A percentile compares a stretch with the other conserved stretches of the same genome.
These are phyloP conservation scores for Rhypophila decipiens DNA, from an alignment of 495 filamentous ascomycete species.

Conservation along the genomic window DNA sequence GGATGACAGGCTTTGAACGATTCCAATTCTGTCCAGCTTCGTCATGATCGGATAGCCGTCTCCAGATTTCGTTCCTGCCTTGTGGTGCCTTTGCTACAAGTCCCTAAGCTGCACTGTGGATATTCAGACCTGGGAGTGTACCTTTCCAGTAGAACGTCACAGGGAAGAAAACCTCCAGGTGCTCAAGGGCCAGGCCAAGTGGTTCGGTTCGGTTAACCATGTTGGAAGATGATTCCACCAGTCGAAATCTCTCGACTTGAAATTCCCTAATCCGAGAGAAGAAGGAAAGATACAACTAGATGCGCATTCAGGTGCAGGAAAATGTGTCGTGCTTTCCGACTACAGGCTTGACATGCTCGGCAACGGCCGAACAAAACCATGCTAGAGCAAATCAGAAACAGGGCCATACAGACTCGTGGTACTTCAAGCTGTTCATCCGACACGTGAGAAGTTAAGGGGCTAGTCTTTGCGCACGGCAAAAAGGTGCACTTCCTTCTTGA, in stretches of 20 bases:
- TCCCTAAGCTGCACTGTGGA: no score
- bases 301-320: slow-evolving; percentile 9
- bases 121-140: no score
- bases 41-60: slow-evolving; percentile 11
- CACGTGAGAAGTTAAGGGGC: slow-evolving; percentile 17
- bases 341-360: slow-evolving; percentile 27
- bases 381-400: slow-evolving; percentile 21
- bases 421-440: slow-evolving; percentile 16
- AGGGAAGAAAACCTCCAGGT: no score
- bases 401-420: slow-evolving; percentile 20
- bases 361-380: slow-evolving; percentile 26
- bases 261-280: no score
- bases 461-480: slow-evolving; percentile 5
- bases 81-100: background rate
- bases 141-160: no score
- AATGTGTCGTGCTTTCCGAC: slow-evolving; percentile 20
- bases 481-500: slow-evolving; percentile 4
- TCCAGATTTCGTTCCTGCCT: slow-evolving; percentile 7
- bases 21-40: slow-evolving; percentile 8
- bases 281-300: slow-evolving; percentile 12
- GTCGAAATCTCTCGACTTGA: no score
- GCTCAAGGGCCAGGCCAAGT: no score
- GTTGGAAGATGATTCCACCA: no score
- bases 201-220: no score
- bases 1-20: slow-evolving; percentile 18